Evolutionary conservation across 306 rosid genomes (phyloP).

Genomic region (Acacia melanoxylon): DNA sequence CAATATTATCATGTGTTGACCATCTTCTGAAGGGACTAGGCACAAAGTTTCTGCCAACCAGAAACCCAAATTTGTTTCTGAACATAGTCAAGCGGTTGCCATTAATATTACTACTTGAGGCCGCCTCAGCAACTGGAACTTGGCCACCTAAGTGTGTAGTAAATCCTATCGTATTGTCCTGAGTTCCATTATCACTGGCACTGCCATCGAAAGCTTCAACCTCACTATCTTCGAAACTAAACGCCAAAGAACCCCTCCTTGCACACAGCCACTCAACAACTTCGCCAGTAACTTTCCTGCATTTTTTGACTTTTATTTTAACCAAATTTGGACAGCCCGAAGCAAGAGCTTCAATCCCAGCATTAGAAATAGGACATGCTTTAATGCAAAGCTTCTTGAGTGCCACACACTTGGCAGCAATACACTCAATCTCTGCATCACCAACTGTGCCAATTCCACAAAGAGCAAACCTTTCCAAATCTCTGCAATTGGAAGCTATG

Average conservation of each 20-base stretch:
- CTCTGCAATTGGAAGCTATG: slow-evolving; percentile 59
- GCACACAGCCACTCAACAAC: slow-evolving; percentile 65
- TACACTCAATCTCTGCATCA: slow-evolving; percentile 68
- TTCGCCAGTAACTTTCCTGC: slow-evolving; percentile 64
- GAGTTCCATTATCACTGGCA: slow-evolving; percentile 47
- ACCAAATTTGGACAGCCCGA: slow-evolving; percentile 88
- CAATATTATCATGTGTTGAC: slow-evolving; percentile 44
- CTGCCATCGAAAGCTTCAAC: slow-evolving; percentile 51
- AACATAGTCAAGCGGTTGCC: slow-evolving; percentile 48
- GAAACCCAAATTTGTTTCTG: slow-evolving; percentile 56
- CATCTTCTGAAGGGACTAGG: slow-evolving; percentile 68
- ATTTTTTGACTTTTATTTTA: slow-evolving; percentile 82
- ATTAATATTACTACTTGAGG: slow-evolving; percentile 48
- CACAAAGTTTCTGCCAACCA: slow-evolving; percentile 54
- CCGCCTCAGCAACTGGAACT: slow-evolving; percentile 33
- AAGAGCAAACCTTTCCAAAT: slow-evolving; percentile 73
- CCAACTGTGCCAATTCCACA: slow-evolving; percentile 70
- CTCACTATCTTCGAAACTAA: slow-evolving; percentile 62
- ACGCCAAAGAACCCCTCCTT: slow-evolving; percentile 56
- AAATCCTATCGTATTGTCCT: slow-evolving; percentile 36
- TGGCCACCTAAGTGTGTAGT: slow-evolving; percentile 31
- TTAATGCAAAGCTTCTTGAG: slow-evolving; percentile 81
- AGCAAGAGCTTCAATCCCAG: slow-evolving; percentile 71
- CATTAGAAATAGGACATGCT: slow-evolving; percentile 76
- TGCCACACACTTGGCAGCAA: slow-evolving; percentile 67